Conservation (phyloP, 2,329 filamentous ascomycete species). For the Xylariaceae sp. region DNA sequence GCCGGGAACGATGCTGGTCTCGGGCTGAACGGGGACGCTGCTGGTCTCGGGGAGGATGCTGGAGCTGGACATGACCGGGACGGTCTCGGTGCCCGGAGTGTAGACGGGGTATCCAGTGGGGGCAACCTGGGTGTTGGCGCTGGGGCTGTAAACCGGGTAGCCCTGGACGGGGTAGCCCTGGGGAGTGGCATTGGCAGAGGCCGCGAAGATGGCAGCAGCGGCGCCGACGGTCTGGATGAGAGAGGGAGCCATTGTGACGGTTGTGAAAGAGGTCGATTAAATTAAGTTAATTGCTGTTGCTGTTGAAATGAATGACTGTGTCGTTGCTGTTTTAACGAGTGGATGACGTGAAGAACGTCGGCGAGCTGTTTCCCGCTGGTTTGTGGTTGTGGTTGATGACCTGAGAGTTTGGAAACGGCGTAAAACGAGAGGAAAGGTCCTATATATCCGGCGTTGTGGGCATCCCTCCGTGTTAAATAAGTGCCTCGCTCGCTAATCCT, state of each 20-base stretch:
- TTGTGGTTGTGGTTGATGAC: conserved; percentile 23
- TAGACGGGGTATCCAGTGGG: background rate
- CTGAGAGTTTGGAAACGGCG: conserved; percentile 21
- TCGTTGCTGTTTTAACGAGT: conserved; percentile 32
- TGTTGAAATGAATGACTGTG: conserved; percentile 25
- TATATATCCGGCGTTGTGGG: conserved; percentile 3
- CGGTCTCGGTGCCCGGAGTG: background rate
- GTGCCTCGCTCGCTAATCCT: conserved; percentile 13
- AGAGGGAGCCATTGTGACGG: conserved; percentile 37
- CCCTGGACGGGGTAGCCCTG: conserved; percentile 14
- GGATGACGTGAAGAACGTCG: conserved; percentile 44
- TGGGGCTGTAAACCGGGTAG: conserved; percentile 3
- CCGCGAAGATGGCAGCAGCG: conserved; percentile 27
- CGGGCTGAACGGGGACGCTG: background rate
- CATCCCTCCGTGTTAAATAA: conserved; percentile 11
- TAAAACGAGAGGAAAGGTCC: conserved; percentile 12
- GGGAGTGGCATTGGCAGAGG: conserved; percentile 13
- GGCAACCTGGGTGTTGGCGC: background rate
- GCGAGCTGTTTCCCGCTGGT: conserved; percentile 32
- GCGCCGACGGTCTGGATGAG: conserved; percentile 36
- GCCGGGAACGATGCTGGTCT: background rate
- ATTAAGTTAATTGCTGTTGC: conserved; percentile 22
- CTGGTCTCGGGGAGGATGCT: background rate
- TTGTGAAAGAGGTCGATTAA: background rate
- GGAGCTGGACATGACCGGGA: background rate